Evolutionary conservation across 164 flowering plant genomes (phyloP).

Genomic region (Nymphaea colorata): DNA sequence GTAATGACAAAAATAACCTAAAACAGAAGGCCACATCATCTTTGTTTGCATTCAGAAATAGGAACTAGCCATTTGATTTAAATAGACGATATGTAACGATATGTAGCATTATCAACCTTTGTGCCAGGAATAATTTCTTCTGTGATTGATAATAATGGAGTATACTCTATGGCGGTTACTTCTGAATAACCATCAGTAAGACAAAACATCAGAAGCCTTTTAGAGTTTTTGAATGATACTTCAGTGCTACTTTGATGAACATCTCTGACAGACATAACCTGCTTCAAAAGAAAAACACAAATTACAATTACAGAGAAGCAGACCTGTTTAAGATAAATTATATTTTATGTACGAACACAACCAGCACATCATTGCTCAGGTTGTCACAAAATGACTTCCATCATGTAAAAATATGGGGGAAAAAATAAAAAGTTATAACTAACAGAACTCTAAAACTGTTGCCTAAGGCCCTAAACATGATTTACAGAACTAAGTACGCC

Average conservation of each 20-base stretch:
- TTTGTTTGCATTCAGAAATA: no score
- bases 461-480: background rate
- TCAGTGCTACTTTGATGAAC: conserved; percentile 44
- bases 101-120: conserved; percentile 29
- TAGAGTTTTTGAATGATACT: conserved; percentile 15
- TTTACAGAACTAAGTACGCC: no score
- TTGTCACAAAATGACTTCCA: background rate
- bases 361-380: background rate
- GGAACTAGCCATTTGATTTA: no score
- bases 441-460: background rate
- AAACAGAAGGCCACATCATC: no score
- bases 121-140: conserved; percentile 70
- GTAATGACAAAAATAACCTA: no score
- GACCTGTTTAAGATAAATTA: background rate
- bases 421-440: background rate
- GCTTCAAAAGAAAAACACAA: conserved; percentile 1
- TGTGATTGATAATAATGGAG: conserved; percentile 42
- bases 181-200: conserved; percentile 79
- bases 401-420: background rate
- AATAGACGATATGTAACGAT: background rate
- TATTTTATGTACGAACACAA: background rate
- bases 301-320: background rate
- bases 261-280: conserved; percentile 69
- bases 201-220: conserved; percentile 42
- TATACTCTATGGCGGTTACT: conserved; percentile 61